These are phyloP conservation scores for Cardamine chenopodiifolia DNA, from an alignment of 345 rosid genomes.

Conservation along the genomic window DNA sequence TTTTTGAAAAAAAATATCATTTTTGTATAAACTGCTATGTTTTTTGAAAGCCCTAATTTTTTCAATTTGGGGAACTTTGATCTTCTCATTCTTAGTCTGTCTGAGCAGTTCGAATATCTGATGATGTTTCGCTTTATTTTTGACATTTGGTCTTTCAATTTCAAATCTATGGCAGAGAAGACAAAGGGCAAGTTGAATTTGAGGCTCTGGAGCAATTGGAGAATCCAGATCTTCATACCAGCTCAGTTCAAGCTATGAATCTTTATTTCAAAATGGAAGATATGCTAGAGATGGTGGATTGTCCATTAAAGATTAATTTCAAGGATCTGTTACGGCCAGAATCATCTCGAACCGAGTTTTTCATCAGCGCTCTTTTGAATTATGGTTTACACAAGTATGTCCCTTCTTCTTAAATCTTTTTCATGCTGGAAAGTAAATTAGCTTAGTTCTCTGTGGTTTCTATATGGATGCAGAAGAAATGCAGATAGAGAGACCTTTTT, in stretches of 20 bases:
- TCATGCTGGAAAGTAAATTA: neutral
- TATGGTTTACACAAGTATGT: conserved; percentile 77
- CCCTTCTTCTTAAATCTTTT: neutral
- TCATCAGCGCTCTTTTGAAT: conserved; percentile 77
- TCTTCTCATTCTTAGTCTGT: neutral
- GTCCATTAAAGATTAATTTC: conserved; percentile 60
- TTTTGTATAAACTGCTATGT: neutral
- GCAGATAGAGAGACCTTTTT: neutral
- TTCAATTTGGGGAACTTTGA: conserved; percentile 21
- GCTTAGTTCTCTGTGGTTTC: conserved; percentile 5
- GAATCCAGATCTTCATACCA: conserved; percentile 78
- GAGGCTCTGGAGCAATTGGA: conserved; percentile 78
- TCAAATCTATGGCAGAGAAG: conserved; percentile 56
- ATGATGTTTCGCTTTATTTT: neutral
- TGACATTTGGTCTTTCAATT: neutral
- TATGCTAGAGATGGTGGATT: conserved; percentile 48
- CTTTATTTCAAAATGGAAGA: conserved; percentile 54
- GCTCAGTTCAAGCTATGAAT: conserved; percentile 53
- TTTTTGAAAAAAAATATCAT: neutral
- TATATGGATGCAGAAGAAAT: neutral
- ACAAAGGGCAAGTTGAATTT: conserved; percentile 74
- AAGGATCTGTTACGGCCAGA: conserved; percentile 75
- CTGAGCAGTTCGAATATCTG: neutral
- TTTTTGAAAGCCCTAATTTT: conserved; percentile 24
- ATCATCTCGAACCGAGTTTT: conserved; percentile 62